A percentile compares a stretch with the other conserved stretches of the same genome.
Conservation (phyloP, 2,329 filamentous ascomycete species). For the Alternaria novae-zelandiae region DNA sequence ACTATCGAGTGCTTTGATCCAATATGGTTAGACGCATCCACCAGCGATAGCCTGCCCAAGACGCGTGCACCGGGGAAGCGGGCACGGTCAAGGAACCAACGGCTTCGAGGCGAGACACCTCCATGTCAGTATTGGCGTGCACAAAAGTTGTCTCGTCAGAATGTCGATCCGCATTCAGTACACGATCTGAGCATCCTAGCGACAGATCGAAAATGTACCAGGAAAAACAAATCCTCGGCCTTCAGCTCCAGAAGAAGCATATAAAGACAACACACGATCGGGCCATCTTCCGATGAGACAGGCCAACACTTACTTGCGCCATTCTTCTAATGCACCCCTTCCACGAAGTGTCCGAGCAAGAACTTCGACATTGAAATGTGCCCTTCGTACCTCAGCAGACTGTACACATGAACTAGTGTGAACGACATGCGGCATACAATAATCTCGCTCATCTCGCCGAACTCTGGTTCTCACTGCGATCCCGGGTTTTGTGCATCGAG, state of each 20-base stretch:
- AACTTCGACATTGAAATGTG: background rate
- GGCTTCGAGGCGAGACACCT: constrained; percentile 6
- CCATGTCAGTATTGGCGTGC: background rate
- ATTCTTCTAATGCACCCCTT: background rate
- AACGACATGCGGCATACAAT: background rate
- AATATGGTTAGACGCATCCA: constrained; percentile 29
- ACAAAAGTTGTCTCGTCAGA: background rate
- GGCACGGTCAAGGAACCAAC: constrained; percentile 16
- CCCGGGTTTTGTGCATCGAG: background rate
- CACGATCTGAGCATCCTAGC: background rate
- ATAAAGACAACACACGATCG: background rate
- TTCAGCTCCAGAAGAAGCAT: background rate
- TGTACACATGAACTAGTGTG: background rate
- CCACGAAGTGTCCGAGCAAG: background rate
- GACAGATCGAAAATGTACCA: background rate
- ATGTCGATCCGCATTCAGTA: background rate
- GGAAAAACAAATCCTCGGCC: background rate
- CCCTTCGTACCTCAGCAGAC: background rate
- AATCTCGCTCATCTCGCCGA: background rate
- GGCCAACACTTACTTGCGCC: background rate
- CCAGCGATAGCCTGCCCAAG: constrained; percentile 11
- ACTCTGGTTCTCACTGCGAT: background rate
- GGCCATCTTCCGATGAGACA: background rate
- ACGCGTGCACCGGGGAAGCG: constrained; percentile 40
- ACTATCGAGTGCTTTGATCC: constrained; percentile 21